Evolutionary conservation across 345 rosid species (phyloP).

Genomic region (Citrus inodora): DNA sequence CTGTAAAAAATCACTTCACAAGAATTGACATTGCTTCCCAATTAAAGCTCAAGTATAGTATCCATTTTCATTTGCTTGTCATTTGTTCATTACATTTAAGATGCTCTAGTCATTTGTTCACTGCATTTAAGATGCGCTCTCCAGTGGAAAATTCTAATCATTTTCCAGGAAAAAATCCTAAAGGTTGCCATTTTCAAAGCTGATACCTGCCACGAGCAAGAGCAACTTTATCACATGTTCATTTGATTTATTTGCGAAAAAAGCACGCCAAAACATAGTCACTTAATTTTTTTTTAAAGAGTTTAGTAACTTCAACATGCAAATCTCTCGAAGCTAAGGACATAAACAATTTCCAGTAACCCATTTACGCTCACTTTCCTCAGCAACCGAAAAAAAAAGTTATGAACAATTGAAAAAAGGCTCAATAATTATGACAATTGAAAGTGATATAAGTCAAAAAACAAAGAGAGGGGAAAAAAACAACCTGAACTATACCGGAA

Average conservation of each 20-base stretch:
- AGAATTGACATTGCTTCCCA: neutral
- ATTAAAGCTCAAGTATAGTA: neutral
- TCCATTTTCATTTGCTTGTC: neutral
- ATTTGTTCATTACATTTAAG: neutral
- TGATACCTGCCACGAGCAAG: neutral
- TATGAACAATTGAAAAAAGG: neutral
- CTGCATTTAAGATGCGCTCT: neutral
- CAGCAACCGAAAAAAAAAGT: neutral
- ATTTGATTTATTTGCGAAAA: neutral
- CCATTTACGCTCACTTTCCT: neutral
- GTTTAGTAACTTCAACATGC: neutral
- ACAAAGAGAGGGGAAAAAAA: neutral
- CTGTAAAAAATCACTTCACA: neutral
- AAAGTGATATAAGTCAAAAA: neutral
- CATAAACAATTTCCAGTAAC: neutral
- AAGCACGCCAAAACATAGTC: neutral
- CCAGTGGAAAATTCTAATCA: neutral
- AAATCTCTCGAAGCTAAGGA: neutral
- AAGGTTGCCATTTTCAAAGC: neutral
- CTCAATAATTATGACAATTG: neutral
- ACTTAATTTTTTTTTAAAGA: neutral
- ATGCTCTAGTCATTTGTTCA: neutral
- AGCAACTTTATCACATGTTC: neutral
- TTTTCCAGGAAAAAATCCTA: neutral
- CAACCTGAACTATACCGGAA: conserved; percentile 93